Percentiles rank a stretch among this genome's conserved stretches.
phyloP scores from a whole-genome alignment of 495 filamentous ascomycete species.

The Lindgomyces ingoldianus region DNA sequence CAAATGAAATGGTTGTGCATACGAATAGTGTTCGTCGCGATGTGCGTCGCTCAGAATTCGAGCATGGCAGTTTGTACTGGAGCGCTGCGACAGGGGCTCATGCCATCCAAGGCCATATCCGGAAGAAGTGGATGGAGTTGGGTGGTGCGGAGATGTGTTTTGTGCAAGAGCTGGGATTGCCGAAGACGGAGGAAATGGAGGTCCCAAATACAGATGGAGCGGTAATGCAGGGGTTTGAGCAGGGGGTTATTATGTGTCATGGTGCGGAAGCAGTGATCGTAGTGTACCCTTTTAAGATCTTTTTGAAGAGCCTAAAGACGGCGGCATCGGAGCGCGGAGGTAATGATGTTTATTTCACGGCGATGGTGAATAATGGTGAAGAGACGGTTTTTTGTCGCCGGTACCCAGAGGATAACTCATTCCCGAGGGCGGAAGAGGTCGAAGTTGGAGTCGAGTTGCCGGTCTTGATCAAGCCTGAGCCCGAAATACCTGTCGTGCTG shows the following conservation, averaged over 20 bases:
- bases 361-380: not conserved
- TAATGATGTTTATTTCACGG: not conserved
- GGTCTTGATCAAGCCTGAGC: not conserved
- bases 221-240: conserved; percentile 8
- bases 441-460: not conserved
- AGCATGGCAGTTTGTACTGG: conserved; percentile 12
- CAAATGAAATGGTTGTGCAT: conserved; percentile 1
- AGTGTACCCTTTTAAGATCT: not conserved
- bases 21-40: not conserved
- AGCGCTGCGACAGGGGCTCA: conserved; percentile 11
- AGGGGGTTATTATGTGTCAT: conserved; percentile 5
- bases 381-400: not conserved
- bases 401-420: not conserved
- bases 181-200: conserved; percentile 10
- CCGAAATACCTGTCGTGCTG: not conserved
- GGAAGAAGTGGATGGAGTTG: conserved; percentile 4
- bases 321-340: not conserved
- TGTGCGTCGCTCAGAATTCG: conserved; percentile 5
- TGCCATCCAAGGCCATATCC: not conserved
- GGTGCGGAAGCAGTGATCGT: not conserved
- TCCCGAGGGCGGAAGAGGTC: not conserved
- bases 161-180: conserved; percentile 4
- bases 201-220: not conserved
- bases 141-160: conserved; percentile 3
- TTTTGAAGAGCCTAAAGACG: not conserved